Base-by-base conservation (phyloP, 23 red algal species). In the Gracilaria domingensis region DNA sequence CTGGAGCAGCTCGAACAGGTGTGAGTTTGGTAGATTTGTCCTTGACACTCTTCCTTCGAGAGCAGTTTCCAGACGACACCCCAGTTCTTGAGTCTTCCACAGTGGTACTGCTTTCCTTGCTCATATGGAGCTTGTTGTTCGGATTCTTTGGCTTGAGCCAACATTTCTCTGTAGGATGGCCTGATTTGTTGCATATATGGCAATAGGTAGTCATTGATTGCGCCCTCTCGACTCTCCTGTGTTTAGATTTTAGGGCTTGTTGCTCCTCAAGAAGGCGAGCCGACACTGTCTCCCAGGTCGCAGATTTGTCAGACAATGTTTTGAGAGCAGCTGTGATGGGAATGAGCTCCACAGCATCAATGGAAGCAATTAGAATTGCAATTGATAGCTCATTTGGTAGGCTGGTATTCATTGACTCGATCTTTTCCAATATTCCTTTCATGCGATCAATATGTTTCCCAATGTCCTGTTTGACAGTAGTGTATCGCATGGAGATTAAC, bases 121-220 rank as follows among this genome's bases (percentile, higher is more conserved):
- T 74, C 64, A 74, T 51, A 28, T 64, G 25, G 1, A 66, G 80
- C 34, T 47, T 84, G 80, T 84, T 84, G 55, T 84, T 12, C n/a
- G 80, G 80, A 47, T 84, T 84, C 29, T 39, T 62, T 7, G 80
- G 80, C 40, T 84, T 84, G 20, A 84, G 24, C 28, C 39, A 66
- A 66, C 80, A 84, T 4, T 84, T 64, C 12, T 84, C 60, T 8
- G 60, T 84, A 4, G 12, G 5, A 24, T 66, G 80, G 30, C 55
- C 55, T 3, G 53, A 12, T 33, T 57, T 62, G 59, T 24, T 21
- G 30, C 80, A 84, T 2, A 84, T 62, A 42, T 66, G 40, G 24
- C 59, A 84, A 23, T 55, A 79, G n/a, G 38, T 6, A 14, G 17
- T 53, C 12, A 44, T 32, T 5, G 38, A 5, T 4, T 53, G 35